Conservation (phyloP, 176 grass and related monocot genomes). For the Ensete ventricosum region DNA sequence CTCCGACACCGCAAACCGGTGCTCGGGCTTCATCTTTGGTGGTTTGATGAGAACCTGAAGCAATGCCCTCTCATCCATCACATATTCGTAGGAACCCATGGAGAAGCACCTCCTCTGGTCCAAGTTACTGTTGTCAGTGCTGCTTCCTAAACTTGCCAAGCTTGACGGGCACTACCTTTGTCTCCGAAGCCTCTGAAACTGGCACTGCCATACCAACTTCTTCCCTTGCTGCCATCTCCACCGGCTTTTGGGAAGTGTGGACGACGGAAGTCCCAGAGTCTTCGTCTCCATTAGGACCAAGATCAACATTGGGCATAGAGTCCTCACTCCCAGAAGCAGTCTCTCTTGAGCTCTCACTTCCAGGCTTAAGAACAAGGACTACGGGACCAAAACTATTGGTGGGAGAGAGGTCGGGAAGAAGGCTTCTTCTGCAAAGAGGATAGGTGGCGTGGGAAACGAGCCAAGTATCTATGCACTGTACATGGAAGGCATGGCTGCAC, state of each 20-base stretch:
- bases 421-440: constrained; percentile 5
- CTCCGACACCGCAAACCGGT: neutral
- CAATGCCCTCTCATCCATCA: neutral
- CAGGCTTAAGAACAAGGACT: constrained; percentile 1
- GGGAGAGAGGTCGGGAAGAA: constrained; percentile 3
- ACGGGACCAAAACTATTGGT: neutral
- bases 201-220: neutral
- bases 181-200: neutral
- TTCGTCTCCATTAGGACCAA: neutral
- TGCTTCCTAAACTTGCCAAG: constrained; percentile 13
- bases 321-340: neutral
- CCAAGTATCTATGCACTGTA: constrained; percentile 15
- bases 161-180: neutral
- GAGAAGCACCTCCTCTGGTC: constrained; percentile 18
- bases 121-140: neutral
- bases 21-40: neutral
- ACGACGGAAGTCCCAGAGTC: too few species aligned
- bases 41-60: constrained; percentile 14
- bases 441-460: constrained; percentile 14
- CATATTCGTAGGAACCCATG: constrained; percentile 14
- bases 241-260: neutral
- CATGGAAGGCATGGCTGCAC: constrained; percentile 20
- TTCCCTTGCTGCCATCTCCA: neutral
- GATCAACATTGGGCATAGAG: neutral
- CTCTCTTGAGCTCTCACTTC: constrained; percentile 9